Base-by-base conservation (phyloP, 345 rosid species). In the Pugionium dolabratum region DNA sequence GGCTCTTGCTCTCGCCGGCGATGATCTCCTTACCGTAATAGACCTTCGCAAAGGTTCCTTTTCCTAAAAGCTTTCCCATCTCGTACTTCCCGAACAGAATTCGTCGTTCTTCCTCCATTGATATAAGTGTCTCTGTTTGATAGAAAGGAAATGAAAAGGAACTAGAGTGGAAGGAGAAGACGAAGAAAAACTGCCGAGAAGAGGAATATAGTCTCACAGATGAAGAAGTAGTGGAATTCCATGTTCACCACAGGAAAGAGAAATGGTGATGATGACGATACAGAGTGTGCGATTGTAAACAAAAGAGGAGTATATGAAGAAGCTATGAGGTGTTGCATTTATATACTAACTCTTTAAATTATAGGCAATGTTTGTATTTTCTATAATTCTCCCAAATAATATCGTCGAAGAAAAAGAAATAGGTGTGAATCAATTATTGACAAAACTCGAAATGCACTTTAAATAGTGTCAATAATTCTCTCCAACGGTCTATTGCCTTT, bases 21-120 rank as follows among this genome's bases (percentile, higher is more conserved):
- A 48, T 63, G 4, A 85, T 49, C 2, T 80, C 64, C 32, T 80
- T 83, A 5, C 86, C 95, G 41, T 83, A 69, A 32, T 84, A 85
- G 1, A 91, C 98, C 54, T 91, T 91, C 0, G 96, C 96, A 75
- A 89, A 89, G 41, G 92, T 86, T 1, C 98, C 98, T 58, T 91
- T 84, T 1, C 98, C 98, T n/a, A 91, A 37, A 1, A 91, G 6
- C 53, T 81, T 58, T 41, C 92, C 96, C 78, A 85, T 76, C 82
- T 89, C 89, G 59, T 91, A 86, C 53, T 80, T 86, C 0, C 84
- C 88, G 27, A 88, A 84, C 34, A 91, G 39, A 33, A 76, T 4
- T 11, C 70, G 62, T 25, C 82, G 74, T 33, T 78, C 83, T 69
- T 74, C 78, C 47, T 86, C 98, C 98, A 90, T 87, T 51, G 25